Evolutionary conservation across 371 early-diverging fungal genomes (phyloP), one percentile per base, ranked within the genome.

Genomic region (Rhizopus sp.): DNA sequence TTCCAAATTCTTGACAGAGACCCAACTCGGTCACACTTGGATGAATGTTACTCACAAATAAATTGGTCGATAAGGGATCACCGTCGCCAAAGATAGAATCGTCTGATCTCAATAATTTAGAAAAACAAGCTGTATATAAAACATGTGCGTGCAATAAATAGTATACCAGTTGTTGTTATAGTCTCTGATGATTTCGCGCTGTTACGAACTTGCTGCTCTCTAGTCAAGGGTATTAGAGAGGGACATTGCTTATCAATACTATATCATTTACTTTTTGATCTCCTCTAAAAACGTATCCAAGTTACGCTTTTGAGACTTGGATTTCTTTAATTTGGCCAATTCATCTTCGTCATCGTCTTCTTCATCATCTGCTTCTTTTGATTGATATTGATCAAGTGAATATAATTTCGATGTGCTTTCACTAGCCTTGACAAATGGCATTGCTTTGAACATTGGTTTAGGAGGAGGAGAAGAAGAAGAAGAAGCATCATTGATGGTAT

Each of bases 11-110:
- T 57, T 80, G 70, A 59, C 90, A 91, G 3, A 97, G 61, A 0
- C 61, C 62, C 10, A 52, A 50, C 31, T 66, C 66, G n/a, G 66
- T 66, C 0, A 72, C 63, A 0, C 67, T 59, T 0, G 91, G 90
- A 53, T 82, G 82, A 57, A 97, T 78, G 59, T 95, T 94, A 23
- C 92, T 88, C 23, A 97, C 81, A 65, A 88, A 94, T n/a, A 97
- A 68, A 62, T 96, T 96, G 10, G 95, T 94, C 10, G 95, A 90
- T n/a, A 59, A 62, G 6, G 85, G 85, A 66, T 93, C 92, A 10
- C 89, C 91, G 7, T 80, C 81, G 61, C 92, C 91, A 52, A 83
- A 9, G 88, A 85, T 12, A 87, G 89, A 23, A 39, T 44, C 16
- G 10, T 41, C 23, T n/a, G 12, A 15, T 4, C 32, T 13, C 23